Percentiles rank a stretch among this genome's conserved stretches.
phyloP scores from a whole-genome alignment of 495 filamentous ascomycete species.

The Rhizodiscina lignyota region DNA sequence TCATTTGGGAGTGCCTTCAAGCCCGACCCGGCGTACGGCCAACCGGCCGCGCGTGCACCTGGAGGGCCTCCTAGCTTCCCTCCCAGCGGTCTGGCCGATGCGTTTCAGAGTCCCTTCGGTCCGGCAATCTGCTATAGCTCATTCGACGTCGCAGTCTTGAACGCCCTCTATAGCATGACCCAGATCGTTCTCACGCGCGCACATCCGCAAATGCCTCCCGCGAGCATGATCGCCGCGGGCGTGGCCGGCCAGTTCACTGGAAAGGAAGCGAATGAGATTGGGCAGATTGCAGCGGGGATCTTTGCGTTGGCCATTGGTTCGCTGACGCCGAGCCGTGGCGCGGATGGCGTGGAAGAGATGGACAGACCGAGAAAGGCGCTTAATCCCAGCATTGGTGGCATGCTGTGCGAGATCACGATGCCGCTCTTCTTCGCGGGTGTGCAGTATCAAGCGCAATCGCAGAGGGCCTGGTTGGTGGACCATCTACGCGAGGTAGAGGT shows the following conservation, averaged over 20 bases:
- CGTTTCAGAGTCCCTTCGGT: conserved; percentile 63
- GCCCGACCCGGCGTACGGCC: too few relatives aligned
- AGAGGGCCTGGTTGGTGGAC: conserved; percentile 60
- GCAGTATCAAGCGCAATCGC: conserved; percentile 52
- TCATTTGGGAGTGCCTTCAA: too few relatives aligned
- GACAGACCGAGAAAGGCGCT: conserved; percentile 21
- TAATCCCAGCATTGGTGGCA: conserved; percentile 66
- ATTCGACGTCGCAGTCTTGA: conserved; percentile 69
- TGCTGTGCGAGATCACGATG: conserved; percentile 62
- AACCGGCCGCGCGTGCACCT: too few relatives aligned
- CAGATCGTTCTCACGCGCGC: conserved; percentile 61
- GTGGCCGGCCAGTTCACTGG: conserved; percentile 54
- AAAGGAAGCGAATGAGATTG: conserved; percentile 53
- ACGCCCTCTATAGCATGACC: conserved; percentile 68
- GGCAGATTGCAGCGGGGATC: conserved; percentile 66
- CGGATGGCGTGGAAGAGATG: background rate
- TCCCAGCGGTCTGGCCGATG: conserved; percentile 47
- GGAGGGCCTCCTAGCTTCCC: conserved; percentile 74
- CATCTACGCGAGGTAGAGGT: conserved; percentile 59
- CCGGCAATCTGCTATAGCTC: conserved; percentile 68
- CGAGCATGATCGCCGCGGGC: conserved; percentile 71
- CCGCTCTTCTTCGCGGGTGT: conserved; percentile 75
- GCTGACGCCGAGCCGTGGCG: too few relatives aligned
- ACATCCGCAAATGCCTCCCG: conserved; percentile 80
- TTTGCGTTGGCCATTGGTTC: conserved; percentile 16